Evolutionary conservation across 164 flowering plant genomes (phyloP).

Genomic region (Paratinospora sagittata): DNA sequence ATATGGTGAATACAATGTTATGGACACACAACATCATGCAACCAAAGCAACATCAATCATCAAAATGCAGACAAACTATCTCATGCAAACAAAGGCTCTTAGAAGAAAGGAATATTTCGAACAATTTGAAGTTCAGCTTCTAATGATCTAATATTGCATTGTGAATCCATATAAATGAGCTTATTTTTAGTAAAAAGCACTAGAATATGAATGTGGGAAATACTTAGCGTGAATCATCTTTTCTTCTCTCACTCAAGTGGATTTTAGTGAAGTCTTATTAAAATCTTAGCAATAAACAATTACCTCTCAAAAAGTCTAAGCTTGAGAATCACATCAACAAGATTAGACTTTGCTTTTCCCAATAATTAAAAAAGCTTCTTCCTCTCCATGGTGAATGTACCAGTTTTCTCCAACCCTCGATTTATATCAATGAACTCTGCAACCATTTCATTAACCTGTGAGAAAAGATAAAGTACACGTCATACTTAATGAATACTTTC

Average conservation of each 20-base stretch:
- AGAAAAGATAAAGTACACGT: constrained; percentile 5
- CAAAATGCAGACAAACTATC: too few relatives aligned
- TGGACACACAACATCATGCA: too few relatives aligned
- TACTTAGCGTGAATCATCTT: not conserved
- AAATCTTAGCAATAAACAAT: not conserved
- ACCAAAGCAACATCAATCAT: too few relatives aligned
- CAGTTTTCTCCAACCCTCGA: constrained; percentile 91
- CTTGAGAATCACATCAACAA: constrained; percentile 92
- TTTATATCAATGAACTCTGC: constrained; percentile 95
- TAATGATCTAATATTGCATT: too few relatives aligned
- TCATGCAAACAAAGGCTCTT: too few relatives aligned
- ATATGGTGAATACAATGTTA: too few relatives aligned
- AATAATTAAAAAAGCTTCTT: constrained; percentile 89
- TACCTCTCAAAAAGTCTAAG: constrained; percentile 97
- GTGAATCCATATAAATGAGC: too few relatives aligned
- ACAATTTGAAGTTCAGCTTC: too few relatives aligned
- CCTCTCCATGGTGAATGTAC: constrained; percentile 88
- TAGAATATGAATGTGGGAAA: too few relatives aligned
- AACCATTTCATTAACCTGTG: constrained; percentile 96
- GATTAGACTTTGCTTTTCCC: constrained; percentile 93
- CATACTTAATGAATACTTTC: not conserved
- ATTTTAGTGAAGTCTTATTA: too few relatives aligned
- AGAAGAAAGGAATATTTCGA: too few relatives aligned
- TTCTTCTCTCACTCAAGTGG: not conserved
- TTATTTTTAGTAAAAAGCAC: too few relatives aligned